A percentile compares a stretch with the other conserved stretches of the same genome.
Conservation (phyloP, 306 rosid genomes). For the Neltuma alba region DNA sequence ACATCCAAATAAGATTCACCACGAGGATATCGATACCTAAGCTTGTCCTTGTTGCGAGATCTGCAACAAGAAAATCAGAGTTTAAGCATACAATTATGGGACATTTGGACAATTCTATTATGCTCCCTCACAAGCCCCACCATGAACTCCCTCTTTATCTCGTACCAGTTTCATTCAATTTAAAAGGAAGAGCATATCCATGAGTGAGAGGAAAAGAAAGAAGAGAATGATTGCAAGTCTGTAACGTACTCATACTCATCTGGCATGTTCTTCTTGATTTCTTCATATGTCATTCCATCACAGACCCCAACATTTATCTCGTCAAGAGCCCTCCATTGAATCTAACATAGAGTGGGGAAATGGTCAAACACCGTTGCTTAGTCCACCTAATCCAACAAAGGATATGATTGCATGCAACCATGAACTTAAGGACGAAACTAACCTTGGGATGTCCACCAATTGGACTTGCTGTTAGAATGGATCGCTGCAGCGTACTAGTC, state of each 20-base stretch:
- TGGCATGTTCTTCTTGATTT: conserved; percentile 97
- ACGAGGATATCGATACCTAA: conserved; percentile 97
- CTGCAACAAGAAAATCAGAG: conserved; percentile 44
- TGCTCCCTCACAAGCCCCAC: conserved; percentile 8
- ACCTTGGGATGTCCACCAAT: conserved; percentile 97
- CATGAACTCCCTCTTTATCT: background rate
- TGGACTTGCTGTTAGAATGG: conserved; percentile 88
- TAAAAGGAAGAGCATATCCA: conserved; percentile 7
- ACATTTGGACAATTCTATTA: background rate
- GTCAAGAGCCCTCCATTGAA: conserved; percentile 99
- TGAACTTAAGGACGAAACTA: conserved; percentile 36
- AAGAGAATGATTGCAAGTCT: conserved; percentile 15
- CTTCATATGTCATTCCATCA: conserved; percentile 95
- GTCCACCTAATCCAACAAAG: conserved; percentile 21
- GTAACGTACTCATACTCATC: conserved; percentile 88
- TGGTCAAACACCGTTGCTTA: background rate
- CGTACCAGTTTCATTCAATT: conserved; percentile 29
- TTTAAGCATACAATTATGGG: background rate
- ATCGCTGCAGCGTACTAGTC: conserved; percentile 97
- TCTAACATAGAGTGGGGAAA: conserved; percentile 45
- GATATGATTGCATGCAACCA: conserved; percentile 30
- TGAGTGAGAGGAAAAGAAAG: background rate
- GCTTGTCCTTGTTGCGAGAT: conserved; percentile 89
- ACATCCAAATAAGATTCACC: conserved; percentile 99
- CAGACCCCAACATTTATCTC: conserved; percentile 94